Evolutionary conservation across 371 early-diverging fungal genomes (phyloP).

Genomic region (Syncephalis plumigaleata): DNA sequence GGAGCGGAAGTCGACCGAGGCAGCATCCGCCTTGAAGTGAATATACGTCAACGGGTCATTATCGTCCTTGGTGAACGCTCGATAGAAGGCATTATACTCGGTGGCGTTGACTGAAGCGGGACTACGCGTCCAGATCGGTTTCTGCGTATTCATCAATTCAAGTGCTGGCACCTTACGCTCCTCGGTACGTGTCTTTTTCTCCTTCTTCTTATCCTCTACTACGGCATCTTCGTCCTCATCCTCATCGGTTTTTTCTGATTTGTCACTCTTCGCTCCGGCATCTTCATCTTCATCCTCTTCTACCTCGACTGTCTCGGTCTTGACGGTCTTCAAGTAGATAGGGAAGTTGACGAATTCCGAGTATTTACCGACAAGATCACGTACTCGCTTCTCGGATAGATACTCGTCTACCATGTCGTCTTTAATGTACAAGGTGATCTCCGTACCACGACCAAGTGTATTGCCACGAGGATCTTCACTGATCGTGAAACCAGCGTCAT

Average conservation of each 20-base stretch:
- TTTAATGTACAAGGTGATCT: conserved; percentile 78
- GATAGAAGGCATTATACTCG: conserved; percentile 79
- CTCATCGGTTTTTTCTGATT: conserved; percentile 17
- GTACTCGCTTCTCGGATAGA: conserved; percentile 29
- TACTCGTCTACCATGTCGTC: conserved; percentile 73
- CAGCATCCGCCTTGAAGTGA: conserved; percentile 79
- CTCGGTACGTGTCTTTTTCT: conserved; percentile 24
- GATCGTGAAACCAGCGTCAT: conserved; percentile 57
- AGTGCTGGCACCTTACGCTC: conserved; percentile 32
- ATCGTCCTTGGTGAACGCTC: conserved; percentile 50
- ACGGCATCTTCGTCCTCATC: conserved; percentile 17
- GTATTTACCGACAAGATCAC: conserved; percentile 61
- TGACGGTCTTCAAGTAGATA: conserved; percentile 54
- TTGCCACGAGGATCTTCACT: conserved; percentile 73
- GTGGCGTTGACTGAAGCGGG: conserved; percentile 52
- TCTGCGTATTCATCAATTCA: conserved; percentile 54
- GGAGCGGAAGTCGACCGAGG: conserved; percentile 53
- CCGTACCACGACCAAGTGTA: conserved; percentile 71
- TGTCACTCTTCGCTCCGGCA: conserved; percentile 11
- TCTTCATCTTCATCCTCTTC: conserved; percentile 14
- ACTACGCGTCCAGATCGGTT: conserved; percentile 86
- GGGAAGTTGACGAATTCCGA: conserved; percentile 90
- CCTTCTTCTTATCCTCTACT: too few species aligned
- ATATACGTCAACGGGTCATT: conserved; percentile 46
- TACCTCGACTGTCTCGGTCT: conserved; percentile 26